Conservation (phyloP, 805 yeast genomes). For the Candida palmyrensis region DNA sequence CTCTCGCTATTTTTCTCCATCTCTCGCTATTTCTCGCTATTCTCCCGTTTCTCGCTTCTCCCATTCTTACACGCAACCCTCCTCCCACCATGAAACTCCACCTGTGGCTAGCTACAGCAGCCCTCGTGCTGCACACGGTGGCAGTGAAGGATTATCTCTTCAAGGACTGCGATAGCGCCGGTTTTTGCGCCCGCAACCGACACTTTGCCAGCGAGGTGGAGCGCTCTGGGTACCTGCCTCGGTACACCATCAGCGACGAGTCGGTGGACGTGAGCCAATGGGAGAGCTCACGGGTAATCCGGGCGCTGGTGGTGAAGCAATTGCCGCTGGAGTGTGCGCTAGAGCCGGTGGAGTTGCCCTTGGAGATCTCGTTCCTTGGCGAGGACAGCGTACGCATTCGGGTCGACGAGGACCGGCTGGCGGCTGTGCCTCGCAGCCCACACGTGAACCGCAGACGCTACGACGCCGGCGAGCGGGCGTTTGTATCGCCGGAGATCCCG, state of each 20-base stretch:
- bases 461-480: slow-evolving; percentile 56
- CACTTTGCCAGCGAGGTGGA: slow-evolving; percentile 45
- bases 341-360: slow-evolving; percentile 42
- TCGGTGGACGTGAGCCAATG: slow-evolving; percentile 9
- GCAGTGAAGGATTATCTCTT: slow-evolving; percentile 65
- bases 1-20: too few relatives aligned
- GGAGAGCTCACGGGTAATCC: slow-evolving; percentile 23
- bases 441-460: slow-evolving; percentile 45
- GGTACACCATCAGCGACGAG: slow-evolving; percentile 19
- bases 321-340: slow-evolving; percentile 11
- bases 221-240: slow-evolving; percentile 9
- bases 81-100: too few relatives aligned
- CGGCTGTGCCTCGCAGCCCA: slow-evolving; percentile 14
- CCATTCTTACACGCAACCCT: slow-evolving; percentile 8
- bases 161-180: slow-evolving; percentile 73
- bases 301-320: slow-evolving; percentile 44
- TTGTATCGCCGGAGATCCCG: slow-evolving; percentile 15
- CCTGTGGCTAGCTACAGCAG: too few relatives aligned
- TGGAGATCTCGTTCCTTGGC: slow-evolving; percentile 51
- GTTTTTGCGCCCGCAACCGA: slow-evolving; percentile 80
- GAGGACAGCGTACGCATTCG: slow-evolving; percentile 57
- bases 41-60: neutral
- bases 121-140: too few relatives aligned
- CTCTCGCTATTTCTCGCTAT: too few relatives aligned
- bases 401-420: slow-evolving; percentile 54